phyloP scores from a whole-genome alignment of 192 early-diverging fungal genomes.

The Coemansia sp. region DNA sequence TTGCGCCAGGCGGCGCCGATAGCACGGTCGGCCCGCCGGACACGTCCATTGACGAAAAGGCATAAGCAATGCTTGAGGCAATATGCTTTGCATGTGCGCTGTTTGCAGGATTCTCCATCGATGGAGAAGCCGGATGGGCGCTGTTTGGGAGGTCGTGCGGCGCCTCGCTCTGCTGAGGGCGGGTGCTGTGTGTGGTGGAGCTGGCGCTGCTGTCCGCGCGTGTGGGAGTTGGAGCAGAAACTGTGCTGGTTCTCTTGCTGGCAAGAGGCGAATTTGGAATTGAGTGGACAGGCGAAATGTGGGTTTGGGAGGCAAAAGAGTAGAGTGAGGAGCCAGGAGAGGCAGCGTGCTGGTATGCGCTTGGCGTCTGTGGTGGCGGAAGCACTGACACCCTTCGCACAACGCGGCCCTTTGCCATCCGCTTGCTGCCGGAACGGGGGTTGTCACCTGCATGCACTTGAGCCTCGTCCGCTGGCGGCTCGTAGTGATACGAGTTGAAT shows the following conservation, averaged over 20 bases:
- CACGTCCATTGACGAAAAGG: conserved; percentile 15
- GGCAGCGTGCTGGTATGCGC: conserved; percentile 15
- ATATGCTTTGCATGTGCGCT: neutral
- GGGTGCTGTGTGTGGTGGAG: neutral
- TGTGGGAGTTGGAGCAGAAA: conserved; percentile 7
- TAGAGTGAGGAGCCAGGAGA: conserved; percentile 32
- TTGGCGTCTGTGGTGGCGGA: conserved; percentile 19
- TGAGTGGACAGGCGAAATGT: conserved; percentile 5
- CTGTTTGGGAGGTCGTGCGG: neutral
- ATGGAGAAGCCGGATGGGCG: neutral
- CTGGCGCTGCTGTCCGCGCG: conserved; percentile 4
- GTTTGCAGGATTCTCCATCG: neutral
- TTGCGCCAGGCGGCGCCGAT: conserved; percentile 36
- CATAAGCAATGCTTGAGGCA: neutral
- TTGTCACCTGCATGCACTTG: conserved; percentile 12
- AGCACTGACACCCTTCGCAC: conserved; percentile 24
- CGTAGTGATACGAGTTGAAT: conserved; percentile 35
- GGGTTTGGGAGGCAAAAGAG: conserved; percentile 25
- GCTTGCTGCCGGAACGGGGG: neutral
- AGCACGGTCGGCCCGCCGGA: conserved; percentile 27
- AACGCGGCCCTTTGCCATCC: conserved; percentile 22
- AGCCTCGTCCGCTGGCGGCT: conserved; percentile 11
- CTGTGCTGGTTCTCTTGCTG: conserved; percentile 20
- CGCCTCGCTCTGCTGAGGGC: neutral
- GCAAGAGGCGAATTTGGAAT: conserved; percentile 15